These are phyloP conservation scores for Sclerotinia subarctica DNA, from an alignment of 2,329 filamentous ascomycete species.

Conservation along the genomic window DNA sequence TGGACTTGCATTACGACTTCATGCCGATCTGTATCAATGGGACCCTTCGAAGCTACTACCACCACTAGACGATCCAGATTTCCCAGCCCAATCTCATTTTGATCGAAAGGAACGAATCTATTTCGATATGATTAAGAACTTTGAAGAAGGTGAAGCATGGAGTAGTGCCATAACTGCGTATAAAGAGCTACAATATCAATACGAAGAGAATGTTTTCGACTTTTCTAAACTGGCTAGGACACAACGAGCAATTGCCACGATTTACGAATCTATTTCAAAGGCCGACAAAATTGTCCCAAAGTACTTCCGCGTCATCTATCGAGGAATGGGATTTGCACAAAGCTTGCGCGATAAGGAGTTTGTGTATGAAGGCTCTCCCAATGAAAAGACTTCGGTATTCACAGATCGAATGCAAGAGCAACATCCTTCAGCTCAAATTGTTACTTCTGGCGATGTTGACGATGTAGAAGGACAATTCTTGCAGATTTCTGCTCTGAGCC, in stretches of 20 bases:
- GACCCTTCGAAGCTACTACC: conserved; percentile 66
- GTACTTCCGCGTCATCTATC: conserved; percentile 90
- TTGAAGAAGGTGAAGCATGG: conserved; percentile 94
- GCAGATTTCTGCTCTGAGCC: conserved; percentile 74
- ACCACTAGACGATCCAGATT: conserved; percentile 68
- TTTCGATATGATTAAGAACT: conserved; percentile 91
- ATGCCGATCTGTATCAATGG: conserved; percentile 93
- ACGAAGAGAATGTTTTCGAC: conserved; percentile 85
- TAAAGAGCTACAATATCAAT: conserved; percentile 86
- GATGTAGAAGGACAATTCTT: conserved; percentile 90
- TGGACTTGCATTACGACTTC: conserved; percentile 81
- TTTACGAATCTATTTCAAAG: conserved; percentile 84
- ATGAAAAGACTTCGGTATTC: conserved; percentile 76
- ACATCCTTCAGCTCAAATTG: conserved; percentile 79
- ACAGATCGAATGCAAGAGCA: conserved; percentile 90
- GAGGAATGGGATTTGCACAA: conserved; percentile 80
- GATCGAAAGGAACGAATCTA: conserved; percentile 91
- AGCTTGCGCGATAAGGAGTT: conserved; percentile 85
- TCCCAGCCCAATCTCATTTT: conserved; percentile 81
- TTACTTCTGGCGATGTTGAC: conserved; percentile 66
- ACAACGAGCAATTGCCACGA: conserved; percentile 84
- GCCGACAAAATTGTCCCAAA: conserved; percentile 74
- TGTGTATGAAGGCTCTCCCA: conserved; percentile 79
- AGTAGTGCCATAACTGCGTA: conserved; percentile 83
- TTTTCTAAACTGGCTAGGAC: conserved; percentile 87